Conservation (phyloP, 306 rosid genomes). For the Pyrus pyrifolia region DNA sequence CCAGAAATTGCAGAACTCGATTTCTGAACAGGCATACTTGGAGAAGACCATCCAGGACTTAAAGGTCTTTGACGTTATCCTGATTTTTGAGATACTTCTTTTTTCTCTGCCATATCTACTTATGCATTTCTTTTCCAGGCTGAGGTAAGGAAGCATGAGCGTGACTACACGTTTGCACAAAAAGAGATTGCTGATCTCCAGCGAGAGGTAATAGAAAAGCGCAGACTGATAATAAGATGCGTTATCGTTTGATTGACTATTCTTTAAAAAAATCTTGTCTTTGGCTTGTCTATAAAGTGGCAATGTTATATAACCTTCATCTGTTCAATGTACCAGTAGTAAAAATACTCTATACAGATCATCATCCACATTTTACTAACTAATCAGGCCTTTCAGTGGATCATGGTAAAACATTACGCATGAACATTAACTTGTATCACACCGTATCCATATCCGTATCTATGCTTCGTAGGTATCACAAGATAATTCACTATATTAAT, state of each 20-base stretch:
- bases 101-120: slow-evolving; percentile 10
- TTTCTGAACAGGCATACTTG: slow-evolving; percentile 44
- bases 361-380: background rate
- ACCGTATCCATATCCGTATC: background rate
- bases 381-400: background rate
- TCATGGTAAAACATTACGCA: background rate
- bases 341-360: background rate
- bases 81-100: background rate
- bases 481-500: background rate
- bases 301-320: background rate
- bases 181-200: slow-evolving; percentile 76
- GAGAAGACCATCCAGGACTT: slow-evolving; percentile 73
- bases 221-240: background rate
- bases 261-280: background rate
- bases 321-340: background rate
- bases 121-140: slow-evolving; percentile 40
- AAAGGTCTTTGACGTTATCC: slow-evolving; percentile 40
- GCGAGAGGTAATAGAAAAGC: slow-evolving; percentile 54
- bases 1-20: slow-evolving; percentile 65
- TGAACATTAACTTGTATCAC: background rate
- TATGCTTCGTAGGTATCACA: background rate
- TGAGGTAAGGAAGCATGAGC: slow-evolving; percentile 68
- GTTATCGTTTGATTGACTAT: background rate
- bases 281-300: background rate
- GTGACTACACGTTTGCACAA: slow-evolving; percentile 57